phyloP scores from a whole-genome alignment of 495 filamentous ascomycete genomes.

The Chlorociboria aeruginascens region DNA sequence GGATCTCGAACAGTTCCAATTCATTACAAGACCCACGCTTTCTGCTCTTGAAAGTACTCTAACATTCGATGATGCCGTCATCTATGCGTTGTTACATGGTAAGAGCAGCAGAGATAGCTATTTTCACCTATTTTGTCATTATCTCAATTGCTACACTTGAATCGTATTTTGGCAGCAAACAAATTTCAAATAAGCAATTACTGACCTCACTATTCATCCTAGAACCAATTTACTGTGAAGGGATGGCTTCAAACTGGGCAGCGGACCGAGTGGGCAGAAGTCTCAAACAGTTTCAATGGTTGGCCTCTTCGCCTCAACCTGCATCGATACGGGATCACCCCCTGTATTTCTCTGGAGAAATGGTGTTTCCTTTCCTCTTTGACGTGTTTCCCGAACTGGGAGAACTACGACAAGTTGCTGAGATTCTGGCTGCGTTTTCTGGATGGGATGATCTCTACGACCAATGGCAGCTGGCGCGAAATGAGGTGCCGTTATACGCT shows the following conservation, averaged over 20 bases:
- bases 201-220: neutral
- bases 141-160: no score
- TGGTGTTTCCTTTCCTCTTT: slow-evolving; percentile 79
- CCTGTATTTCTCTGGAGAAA: slow-evolving; percentile 81
- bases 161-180: no score
- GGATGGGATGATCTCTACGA: slow-evolving; percentile 75
- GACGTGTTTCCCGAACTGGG: slow-evolving; percentile 60
- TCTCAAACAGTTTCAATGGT: slow-evolving; percentile 30
- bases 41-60: slow-evolving; percentile 49
- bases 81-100: slow-evolving; percentile 41
- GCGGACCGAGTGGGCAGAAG: slow-evolving; percentile 30
- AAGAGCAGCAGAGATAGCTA: no score
- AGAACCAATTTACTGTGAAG: slow-evolving; percentile 69
- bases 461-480: slow-evolving; percentile 47
- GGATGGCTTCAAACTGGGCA: slow-evolving; percentile 34
- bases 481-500: slow-evolving; percentile 81
- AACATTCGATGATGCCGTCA: slow-evolving; percentile 58
- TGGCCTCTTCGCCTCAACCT: slow-evolving; percentile 16
- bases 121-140: no score
- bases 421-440: slow-evolving; percentile 50
- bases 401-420: slow-evolving; percentile 49
- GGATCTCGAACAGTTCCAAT: slow-evolving; percentile 62
- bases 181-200: no score
- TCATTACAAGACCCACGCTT: slow-evolving; percentile 60
- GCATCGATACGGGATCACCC: slow-evolving; percentile 33